phyloP scores from a whole-genome alignment of 1,139 yeast genomes.

The Meyerozyma sp. region DNA sequence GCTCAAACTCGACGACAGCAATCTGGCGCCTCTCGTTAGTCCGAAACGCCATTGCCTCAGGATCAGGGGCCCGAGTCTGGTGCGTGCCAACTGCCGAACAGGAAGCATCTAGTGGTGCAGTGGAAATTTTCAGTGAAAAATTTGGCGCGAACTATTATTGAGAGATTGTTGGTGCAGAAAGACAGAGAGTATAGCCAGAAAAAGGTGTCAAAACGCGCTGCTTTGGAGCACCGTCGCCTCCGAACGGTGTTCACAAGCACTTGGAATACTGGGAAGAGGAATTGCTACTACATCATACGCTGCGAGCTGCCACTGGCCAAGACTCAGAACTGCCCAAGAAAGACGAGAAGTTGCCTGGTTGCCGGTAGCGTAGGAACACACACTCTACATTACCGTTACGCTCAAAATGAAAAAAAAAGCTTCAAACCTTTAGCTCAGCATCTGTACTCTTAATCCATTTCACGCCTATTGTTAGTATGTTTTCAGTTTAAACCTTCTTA shows the following conservation, averaged over 20 bases:
- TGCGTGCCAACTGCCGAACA: constrained; percentile 15
- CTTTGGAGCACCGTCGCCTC: too few relatives aligned
- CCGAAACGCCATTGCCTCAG: background rate
- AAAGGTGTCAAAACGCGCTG: too few relatives aligned
- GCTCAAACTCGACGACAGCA: background rate
- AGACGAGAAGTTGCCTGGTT: too few relatives aligned
- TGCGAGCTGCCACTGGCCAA: too few relatives aligned
- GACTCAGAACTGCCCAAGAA: too few relatives aligned
- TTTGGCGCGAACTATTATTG: background rate
- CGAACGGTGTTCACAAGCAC: too few relatives aligned
- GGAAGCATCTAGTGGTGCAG: constrained; percentile 11
- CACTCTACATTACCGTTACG: too few relatives aligned
- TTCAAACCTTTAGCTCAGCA: too few relatives aligned
- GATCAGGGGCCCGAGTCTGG: constrained; percentile 8
- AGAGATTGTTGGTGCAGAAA: background rate
- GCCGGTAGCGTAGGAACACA: too few relatives aligned
- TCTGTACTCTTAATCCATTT: background rate
- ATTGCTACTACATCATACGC: too few relatives aligned
- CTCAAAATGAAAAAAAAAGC: too few relatives aligned
- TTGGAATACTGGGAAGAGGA: too few relatives aligned
- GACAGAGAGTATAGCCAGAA: background rate
- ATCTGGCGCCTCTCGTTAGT: background rate
- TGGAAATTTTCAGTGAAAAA: background rate
- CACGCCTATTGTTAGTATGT: constrained; percentile 4
- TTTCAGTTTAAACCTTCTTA: constrained; percentile 37